Evolutionary conservation across 2,329 filamentous ascomycete genomes (phyloP).

Genomic region (Diaporthe nobilis): DNA sequence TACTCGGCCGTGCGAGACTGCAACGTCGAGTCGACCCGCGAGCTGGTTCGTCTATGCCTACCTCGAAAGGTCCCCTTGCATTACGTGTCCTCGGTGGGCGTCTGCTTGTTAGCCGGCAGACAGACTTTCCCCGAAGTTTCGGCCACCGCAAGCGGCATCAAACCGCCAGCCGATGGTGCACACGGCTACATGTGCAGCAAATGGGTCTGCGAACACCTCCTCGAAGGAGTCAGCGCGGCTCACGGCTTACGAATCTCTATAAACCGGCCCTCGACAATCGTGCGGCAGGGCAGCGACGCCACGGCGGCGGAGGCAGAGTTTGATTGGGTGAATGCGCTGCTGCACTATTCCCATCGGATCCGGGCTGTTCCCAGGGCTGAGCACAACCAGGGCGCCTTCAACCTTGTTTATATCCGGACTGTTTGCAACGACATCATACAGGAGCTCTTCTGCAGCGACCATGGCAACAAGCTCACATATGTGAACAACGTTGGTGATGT

Average conservation of each 20-base stretch:
- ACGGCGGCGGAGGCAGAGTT: neutral
- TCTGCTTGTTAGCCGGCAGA: neutral
- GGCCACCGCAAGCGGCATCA: neutral
- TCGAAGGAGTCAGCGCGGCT: constrained; percentile 49
- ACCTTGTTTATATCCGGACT: neutral
- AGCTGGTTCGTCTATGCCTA: constrained; percentile 50
- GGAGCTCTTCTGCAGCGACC: neutral
- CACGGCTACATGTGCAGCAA: constrained; percentile 55
- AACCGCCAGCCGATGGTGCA: constrained; percentile 27
- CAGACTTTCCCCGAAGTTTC: constrained; percentile 4
- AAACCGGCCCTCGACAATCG: constrained; percentile 14
- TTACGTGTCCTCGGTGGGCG: constrained; percentile 46
- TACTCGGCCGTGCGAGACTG: constrained; percentile 52
- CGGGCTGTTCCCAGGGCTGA: neutral
- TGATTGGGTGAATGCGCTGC: constrained; percentile 20
- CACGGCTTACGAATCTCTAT: neutral
- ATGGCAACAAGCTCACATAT: constrained; percentile 25
- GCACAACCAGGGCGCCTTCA: constrained; percentile 4
- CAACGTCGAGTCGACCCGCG: constrained; percentile 55
- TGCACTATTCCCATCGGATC: neutral
- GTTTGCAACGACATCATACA: neutral
- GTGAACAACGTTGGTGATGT: constrained; percentile 42
- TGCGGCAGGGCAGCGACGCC: constrained; percentile 4
- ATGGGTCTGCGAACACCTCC: constrained; percentile 56
- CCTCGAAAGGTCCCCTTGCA: constrained; percentile 48